A percentile compares a stretch with the other conserved stretches of the same genome.
These are phyloP conservation scores for Gautieria morchelliformis DNA, from an alignment of 768 basidiomycete genomes.

Conservation along the genomic window DNA sequence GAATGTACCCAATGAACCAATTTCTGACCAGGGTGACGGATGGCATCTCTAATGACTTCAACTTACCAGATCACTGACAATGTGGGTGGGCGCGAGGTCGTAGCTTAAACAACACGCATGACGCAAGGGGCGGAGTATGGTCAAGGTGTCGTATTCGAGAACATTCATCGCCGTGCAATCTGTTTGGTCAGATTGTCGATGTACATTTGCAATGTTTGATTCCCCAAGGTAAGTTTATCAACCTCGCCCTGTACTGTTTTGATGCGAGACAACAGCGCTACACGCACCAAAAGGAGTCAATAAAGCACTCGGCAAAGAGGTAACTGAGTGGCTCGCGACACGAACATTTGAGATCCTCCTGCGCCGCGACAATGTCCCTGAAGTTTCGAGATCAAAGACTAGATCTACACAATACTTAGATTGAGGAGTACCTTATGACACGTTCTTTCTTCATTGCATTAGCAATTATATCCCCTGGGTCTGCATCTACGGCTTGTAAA, in stretches of 20 bases:
- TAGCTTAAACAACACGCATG: no score
- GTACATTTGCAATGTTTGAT: constrained; percentile 79
- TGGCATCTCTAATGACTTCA: no score
- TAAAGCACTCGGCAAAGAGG: not conserved
- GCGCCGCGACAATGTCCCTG: constrained; percentile 69
- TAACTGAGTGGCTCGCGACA: constrained; percentile 2
- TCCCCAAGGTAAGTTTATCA: constrained; percentile 72
- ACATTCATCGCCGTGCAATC: constrained; percentile 62
- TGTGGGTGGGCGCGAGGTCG: no score
- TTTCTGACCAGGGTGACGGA: no score
- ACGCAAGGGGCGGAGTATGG: no score
- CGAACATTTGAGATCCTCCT: constrained; percentile 69
- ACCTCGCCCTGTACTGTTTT: constrained; percentile 66
- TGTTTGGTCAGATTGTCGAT: constrained; percentile 84
- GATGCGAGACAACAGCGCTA: constrained; percentile 60
- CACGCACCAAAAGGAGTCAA: not conserved
- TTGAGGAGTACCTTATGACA: constrained; percentile 55
- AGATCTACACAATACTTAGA: not conserved
- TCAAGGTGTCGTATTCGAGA: not conserved
- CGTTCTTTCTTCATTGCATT: constrained; percentile 74
- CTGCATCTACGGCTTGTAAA: constrained; percentile 21
- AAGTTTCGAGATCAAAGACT: not conserved
- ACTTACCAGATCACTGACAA: no score
- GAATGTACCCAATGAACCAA: no score
- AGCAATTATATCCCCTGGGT: constrained; percentile 54